Conservation (phyloP, 140 eudicot genomes). For the Ambrosia hybrid region DNA sequence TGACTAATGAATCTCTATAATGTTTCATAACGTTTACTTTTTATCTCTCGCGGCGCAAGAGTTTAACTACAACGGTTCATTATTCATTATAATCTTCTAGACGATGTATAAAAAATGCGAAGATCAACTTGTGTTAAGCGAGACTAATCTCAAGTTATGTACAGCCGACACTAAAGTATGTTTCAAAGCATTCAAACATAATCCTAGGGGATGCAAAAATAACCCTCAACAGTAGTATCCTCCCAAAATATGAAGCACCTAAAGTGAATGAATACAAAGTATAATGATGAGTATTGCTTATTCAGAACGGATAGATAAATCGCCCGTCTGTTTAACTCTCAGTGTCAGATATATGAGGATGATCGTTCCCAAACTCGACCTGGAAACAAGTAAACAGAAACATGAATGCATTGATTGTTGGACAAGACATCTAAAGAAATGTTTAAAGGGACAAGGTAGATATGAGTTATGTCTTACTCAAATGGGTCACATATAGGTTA, state of each 20-base stretch:
- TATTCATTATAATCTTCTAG: background rate
- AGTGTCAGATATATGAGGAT: constrained; percentile 79
- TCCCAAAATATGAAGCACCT: constrained; percentile 23
- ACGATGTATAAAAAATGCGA: background rate
- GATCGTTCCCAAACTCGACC: constrained; percentile 87
- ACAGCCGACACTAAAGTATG: constrained; percentile 13
- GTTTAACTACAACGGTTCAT: background rate
- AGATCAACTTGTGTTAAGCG: background rate
- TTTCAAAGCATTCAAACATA: constrained; percentile 24
- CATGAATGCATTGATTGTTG: background rate
- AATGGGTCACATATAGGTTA: background rate
- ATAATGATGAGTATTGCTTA: constrained; percentile 13
- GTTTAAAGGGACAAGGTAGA: background rate
- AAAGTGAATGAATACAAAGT: background rate
- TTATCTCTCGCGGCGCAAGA: background rate
- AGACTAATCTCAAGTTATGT: constrained; percentile 29
- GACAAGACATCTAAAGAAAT: background rate
- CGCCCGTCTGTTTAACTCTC: constrained; percentile 60
- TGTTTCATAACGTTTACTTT: no score
- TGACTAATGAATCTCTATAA: background rate
- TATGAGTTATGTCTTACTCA: background rate
- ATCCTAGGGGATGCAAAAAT: constrained; percentile 7
- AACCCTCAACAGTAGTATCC: constrained; percentile 14
- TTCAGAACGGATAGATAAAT: constrained; percentile 45
- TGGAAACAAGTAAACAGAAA: constrained; percentile 27